These are phyloP conservation scores for Periconia macrospinosa DNA, from an alignment of 2,329 filamentous ascomycete species.

Conservation along the genomic window DNA sequence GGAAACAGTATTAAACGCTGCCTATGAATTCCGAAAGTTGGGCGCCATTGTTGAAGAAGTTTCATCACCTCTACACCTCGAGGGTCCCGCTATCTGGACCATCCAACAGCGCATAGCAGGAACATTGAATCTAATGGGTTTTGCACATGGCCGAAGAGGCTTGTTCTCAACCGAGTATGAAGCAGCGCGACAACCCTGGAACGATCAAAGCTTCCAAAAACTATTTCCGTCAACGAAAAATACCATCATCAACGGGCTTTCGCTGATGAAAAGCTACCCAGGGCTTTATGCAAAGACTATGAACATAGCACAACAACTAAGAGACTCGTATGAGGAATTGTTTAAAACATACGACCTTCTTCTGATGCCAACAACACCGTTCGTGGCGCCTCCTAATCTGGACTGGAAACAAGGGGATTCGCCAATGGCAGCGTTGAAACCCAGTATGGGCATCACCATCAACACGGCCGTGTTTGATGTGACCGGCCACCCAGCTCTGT, in stretches of 20 bases:
- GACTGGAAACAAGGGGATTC: constrained; percentile 29
- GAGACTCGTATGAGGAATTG: constrained; percentile 42
- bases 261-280: constrained; percentile 41
- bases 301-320: constrained; percentile 44
- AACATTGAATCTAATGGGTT: constrained; percentile 44
- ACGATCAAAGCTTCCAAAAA: constrained; percentile 51
- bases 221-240: constrained; percentile 53
- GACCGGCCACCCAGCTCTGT: constrained; percentile 35
- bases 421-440: constrained; percentile 28
- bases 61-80: constrained; percentile 33
- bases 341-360: constrained; percentile 44
- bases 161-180: constrained; percentile 38
- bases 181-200: constrained; percentile 53
- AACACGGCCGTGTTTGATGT: constrained; percentile 35
- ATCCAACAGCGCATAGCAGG: constrained; percentile 48
- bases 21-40: constrained; percentile 42
- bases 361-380: constrained; percentile 45
- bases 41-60: constrained; percentile 50
- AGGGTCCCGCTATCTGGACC: constrained; percentile 44
- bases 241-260: constrained; percentile 48
- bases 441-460: constrained; percentile 32
- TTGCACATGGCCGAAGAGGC: constrained; percentile 22
- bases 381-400: constrained; percentile 23
- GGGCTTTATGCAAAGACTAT: constrained; percentile 45
- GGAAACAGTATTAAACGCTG: constrained; percentile 46